These are phyloP conservation scores for Penicillium psychrofluorescens DNA, from an alignment of 495 filamentous ascomycete genomes.

Conservation along the genomic window DNA sequence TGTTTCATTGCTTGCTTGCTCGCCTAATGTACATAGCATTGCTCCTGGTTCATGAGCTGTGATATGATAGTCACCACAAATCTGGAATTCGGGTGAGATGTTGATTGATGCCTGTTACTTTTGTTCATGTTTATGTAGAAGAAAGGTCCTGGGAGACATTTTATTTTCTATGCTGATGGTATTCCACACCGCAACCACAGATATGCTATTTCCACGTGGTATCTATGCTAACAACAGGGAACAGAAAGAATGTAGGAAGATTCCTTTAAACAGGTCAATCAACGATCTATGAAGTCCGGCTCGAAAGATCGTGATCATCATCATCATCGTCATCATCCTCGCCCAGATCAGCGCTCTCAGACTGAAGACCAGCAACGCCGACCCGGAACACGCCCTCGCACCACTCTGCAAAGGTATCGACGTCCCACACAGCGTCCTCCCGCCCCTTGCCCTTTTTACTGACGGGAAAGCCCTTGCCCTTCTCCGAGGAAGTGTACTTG, in stretches of 20 bases:
- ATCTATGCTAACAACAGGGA: slow-evolving; percentile 13
- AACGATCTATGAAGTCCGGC: slow-evolving; percentile 11
- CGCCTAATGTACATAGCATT: background rate
- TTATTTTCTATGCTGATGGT: too few relatives aligned
- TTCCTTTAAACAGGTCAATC: background rate
- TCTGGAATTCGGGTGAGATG: too few relatives aligned
- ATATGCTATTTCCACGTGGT: slow-evolving; percentile 12
- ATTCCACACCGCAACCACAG: background rate
- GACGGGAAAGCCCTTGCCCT: slow-evolving; percentile 33
- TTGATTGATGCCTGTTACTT: too few relatives aligned
- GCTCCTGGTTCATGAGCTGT: background rate
- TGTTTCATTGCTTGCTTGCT: background rate
- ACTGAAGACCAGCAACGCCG: slow-evolving; percentile 29
- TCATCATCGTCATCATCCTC: slow-evolving; percentile 29
- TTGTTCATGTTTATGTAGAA: too few relatives aligned
- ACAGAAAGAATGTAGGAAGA: background rate
- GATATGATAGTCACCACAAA: too few relatives aligned
- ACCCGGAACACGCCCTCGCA: slow-evolving; percentile 50
- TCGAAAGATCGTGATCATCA: slow-evolving; percentile 19
- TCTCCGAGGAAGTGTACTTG: slow-evolving; percentile 37
- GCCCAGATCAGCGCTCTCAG: slow-evolving; percentile 23
- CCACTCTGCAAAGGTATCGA: slow-evolving; percentile 57
- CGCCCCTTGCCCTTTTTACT: slow-evolving; percentile 55
- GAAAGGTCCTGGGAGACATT: too few relatives aligned
- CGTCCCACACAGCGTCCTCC: slow-evolving; percentile 57